Evolutionary conservation across 1,284 basidiomycete species (phyloP).

Genomic region (Porodaedalea pini): DNA sequence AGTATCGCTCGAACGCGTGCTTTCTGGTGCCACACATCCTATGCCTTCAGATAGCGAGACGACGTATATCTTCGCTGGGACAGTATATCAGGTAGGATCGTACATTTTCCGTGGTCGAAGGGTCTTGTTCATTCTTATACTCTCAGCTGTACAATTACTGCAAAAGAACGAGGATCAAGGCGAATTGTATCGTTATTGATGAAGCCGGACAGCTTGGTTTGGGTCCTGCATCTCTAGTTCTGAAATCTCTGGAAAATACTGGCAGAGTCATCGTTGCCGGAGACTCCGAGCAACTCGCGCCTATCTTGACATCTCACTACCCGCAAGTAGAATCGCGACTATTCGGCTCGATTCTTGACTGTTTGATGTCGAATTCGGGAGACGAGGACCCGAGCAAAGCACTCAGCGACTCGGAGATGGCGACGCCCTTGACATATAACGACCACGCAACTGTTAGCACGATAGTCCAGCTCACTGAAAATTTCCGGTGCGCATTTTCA

Average conservation of each 20-base stretch:
- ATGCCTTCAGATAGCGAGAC: slow-evolving; percentile 28
- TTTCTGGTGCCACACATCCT: slow-evolving; percentile 37
- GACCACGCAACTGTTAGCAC: slow-evolving; percentile 27
- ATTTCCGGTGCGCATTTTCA: slow-evolving; percentile 37
- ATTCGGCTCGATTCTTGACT: slow-evolving; percentile 47
- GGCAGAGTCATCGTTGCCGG: slow-evolving; percentile 46
- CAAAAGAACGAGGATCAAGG: slow-evolving; percentile 36
- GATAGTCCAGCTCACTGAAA: slow-evolving; percentile 46
- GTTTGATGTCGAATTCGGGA: slow-evolving; percentile 36
- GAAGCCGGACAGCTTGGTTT: slow-evolving; percentile 48
- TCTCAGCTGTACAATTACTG: slow-evolving; percentile 43
- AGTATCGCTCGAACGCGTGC: slow-evolving; percentile 38
- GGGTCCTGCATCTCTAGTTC: slow-evolving; percentile 41
- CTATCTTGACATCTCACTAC: slow-evolving; percentile 44
- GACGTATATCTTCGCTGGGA: slow-evolving; percentile 42
- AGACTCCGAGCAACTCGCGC: slow-evolving; percentile 49
- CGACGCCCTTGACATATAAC: neutral
- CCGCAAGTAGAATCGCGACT: slow-evolving; percentile 38
- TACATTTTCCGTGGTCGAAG: neutral
- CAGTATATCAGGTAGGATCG: slow-evolving; percentile 40
- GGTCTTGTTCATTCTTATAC: neutral
- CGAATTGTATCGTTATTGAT: slow-evolving; percentile 44
- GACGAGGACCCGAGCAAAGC: slow-evolving; percentile 12
- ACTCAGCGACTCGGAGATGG: neutral
- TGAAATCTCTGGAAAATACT: slow-evolving; percentile 36